These are phyloP conservation scores for Scopulariopsis brevicaulis DNA, from an alignment of 2,329 filamentous ascomycete species.

Conservation along the genomic window DNA sequence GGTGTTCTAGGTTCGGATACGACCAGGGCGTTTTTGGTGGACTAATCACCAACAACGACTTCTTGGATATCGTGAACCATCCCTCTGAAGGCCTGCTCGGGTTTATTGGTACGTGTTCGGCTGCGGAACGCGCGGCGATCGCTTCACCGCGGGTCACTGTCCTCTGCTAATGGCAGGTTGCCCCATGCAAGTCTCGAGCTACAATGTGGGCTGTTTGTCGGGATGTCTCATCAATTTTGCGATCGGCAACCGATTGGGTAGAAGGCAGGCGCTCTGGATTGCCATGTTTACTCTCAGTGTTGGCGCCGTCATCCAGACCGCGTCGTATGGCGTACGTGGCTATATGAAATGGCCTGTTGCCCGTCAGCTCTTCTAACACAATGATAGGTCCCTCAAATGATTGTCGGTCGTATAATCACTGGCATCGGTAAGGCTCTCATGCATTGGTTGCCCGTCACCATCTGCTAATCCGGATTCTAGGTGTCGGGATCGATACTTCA, in stretches of 20 bases:
- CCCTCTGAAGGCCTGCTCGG: constrained; percentile 23
- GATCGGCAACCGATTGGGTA: constrained; percentile 48
- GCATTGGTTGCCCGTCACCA: not conserved
- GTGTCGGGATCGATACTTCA: constrained; percentile 36
- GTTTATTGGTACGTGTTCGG: constrained; percentile 24
- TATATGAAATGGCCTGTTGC: too few species aligned
- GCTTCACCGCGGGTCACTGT: too few species aligned
- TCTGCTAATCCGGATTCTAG: not conserved
- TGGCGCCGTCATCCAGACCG: constrained; percentile 46
- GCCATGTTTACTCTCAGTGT: constrained; percentile 44
- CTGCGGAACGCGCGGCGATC: too few species aligned
- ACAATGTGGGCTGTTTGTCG: constrained; percentile 1
- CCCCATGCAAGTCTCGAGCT: not conserved
- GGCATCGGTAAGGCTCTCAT: constrained; percentile 39
- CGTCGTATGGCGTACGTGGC: constrained; percentile 31
- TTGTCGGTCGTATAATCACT: constrained; percentile 39
- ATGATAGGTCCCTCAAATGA: constrained; percentile 25
- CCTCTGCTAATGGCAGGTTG: constrained; percentile 24
- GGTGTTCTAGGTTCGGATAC: constrained; percentile 17
- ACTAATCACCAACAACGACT: constrained; percentile 28
- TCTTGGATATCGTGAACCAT: constrained; percentile 11
- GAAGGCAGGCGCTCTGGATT: constrained; percentile 46
- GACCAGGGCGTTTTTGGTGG: constrained; percentile 43
- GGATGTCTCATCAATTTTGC: constrained; percentile 19
- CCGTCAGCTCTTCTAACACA: too few species aligned